phyloP scores from a whole-genome alignment of 225 moss, liverwort and hornwort species.

The Thuidium tamariscinum region DNA sequence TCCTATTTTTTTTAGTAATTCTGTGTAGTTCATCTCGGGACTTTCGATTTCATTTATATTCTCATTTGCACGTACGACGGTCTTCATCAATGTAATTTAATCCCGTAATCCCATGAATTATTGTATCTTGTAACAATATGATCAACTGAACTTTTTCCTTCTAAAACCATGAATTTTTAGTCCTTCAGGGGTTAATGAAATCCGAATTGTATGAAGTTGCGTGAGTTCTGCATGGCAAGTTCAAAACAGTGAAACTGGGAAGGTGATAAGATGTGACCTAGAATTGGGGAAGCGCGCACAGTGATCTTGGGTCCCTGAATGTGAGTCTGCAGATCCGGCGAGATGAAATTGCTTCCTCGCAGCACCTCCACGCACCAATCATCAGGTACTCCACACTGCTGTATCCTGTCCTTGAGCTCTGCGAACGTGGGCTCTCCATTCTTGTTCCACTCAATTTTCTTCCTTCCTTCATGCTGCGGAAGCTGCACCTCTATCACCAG shows the following conservation, averaged over 20 bases:
- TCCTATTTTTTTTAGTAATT: not conserved
- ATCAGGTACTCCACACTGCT: conserved; percentile 40
- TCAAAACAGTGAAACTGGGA: not conserved
- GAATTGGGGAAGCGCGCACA: conserved; percentile 34
- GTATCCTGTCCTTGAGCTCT: conserved; percentile 32
- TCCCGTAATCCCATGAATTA: not conserved
- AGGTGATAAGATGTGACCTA: conserved; percentile 14
- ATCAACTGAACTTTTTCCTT: not conserved
- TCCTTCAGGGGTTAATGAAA: not conserved
- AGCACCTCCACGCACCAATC: conserved; percentile 49
- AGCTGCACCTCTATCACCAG: conserved; percentile 41
- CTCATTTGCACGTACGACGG: not conserved
- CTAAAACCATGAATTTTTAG: not conserved
- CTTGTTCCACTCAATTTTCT: conserved; percentile 57
- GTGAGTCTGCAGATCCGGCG: conserved; percentile 32
- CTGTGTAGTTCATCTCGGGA: not conserved
- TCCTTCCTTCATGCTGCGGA: conserved; percentile 34
- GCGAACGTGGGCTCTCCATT: conserved; percentile 30
- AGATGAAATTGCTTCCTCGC: conserved; percentile 31
- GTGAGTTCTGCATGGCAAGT: not conserved
- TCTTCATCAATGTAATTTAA: not conserved
- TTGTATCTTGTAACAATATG: not conserved
- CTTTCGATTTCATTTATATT: not conserved
- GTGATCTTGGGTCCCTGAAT: conserved; percentile 36
- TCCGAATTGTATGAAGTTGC: not conserved